Evolutionary conservation across 805 yeast species (phyloP).

Genomic region (Komagataella kurtzmanii): DNA sequence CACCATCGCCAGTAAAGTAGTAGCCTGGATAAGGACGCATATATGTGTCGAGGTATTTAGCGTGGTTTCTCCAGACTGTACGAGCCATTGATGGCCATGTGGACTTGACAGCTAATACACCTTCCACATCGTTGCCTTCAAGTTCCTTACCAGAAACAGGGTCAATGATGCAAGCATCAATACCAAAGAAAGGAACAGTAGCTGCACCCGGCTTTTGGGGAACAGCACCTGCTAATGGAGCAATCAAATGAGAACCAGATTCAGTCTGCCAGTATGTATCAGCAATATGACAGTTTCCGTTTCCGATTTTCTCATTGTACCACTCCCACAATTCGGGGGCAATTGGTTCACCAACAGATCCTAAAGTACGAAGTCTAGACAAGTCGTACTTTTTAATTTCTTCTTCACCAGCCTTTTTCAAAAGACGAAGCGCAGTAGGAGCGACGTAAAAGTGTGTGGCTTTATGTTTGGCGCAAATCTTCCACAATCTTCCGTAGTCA

Average conservation of each 20-base stretch:
- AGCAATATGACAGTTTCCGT: constrained; percentile 75
- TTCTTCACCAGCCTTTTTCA: constrained; percentile 72
- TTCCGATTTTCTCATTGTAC: constrained; percentile 90
- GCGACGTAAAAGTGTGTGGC: constrained; percentile 97
- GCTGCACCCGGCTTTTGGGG: constrained; percentile 98
- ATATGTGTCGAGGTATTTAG: constrained; percentile 81
- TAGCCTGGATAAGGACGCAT: constrained; percentile 85
- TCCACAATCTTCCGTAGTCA: constrained; percentile 91
- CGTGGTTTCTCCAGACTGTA: constrained; percentile 83
- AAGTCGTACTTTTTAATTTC: constrained; percentile 73
- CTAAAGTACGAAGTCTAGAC: constrained; percentile 79
- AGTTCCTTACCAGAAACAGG: constrained; percentile 85
- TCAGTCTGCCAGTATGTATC: constrained; percentile 99
- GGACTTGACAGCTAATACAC: constrained; percentile 80
- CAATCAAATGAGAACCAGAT: constrained; percentile 89
- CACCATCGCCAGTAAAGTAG: constrained; percentile 98
- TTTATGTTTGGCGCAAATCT: constrained; percentile 80
- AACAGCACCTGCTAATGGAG: constrained; percentile 89
- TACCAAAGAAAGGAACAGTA: constrained; percentile 91
- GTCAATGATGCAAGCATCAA: constrained; percentile 82
- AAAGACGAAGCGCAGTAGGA: constrained; percentile 91
- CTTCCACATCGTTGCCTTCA: constrained; percentile 83
- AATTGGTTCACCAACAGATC: constrained; percentile 98
- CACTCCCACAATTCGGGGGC: constrained; percentile 98
- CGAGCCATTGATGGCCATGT: constrained; percentile 99